These are phyloP conservation scores for Phoma sp. DNA, from an alignment of 2,329 filamentous ascomycete genomes.

Conservation along the genomic window DNA sequence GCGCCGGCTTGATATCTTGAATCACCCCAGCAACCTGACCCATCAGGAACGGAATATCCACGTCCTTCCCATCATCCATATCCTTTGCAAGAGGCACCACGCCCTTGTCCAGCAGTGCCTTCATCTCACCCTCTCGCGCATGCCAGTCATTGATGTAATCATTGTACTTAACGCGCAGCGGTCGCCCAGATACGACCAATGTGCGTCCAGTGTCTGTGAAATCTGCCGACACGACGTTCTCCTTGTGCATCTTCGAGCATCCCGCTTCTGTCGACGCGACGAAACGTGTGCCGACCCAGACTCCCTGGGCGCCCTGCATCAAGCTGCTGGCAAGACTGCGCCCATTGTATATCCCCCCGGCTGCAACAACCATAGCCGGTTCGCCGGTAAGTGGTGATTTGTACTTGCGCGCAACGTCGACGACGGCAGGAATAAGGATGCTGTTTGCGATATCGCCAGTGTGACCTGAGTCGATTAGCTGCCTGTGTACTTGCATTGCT, in stretches of 20 bases:
- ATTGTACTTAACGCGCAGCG: conserved; percentile 80
- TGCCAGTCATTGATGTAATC: conserved; percentile 87
- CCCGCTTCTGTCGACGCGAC: conserved; percentile 83
- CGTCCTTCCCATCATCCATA: conserved; percentile 78
- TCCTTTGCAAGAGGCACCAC: conserved; percentile 84
- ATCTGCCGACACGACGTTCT: conserved; percentile 77
- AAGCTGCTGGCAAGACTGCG: conserved; percentile 78
- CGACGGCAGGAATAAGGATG: conserved; percentile 86
- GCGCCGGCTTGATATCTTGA: conserved; percentile 77
- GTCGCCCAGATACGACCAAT: conserved; percentile 80
- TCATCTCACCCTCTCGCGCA: conserved; percentile 73
- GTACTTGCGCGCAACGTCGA: conserved; percentile 79
- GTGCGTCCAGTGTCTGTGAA: conserved; percentile 84
- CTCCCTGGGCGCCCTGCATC: conserved; percentile 86
- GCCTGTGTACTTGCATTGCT: no score
- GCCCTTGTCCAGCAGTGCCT: conserved; percentile 74
- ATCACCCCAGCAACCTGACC: conserved; percentile 88
- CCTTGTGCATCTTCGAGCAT: conserved; percentile 81
- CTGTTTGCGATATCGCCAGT: conserved; percentile 85
- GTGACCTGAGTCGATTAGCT: conserved; percentile 54
- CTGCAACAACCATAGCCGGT: conserved; percentile 81
- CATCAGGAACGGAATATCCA: conserved; percentile 91
- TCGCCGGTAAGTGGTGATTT: conserved; percentile 72
- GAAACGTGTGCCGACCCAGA: conserved; percentile 95
- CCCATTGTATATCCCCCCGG: conserved; percentile 85